These are phyloP conservation scores for Cinnamomum chago DNA, from an alignment of 164 flowering plant genomes.

Conservation along the genomic window DNA sequence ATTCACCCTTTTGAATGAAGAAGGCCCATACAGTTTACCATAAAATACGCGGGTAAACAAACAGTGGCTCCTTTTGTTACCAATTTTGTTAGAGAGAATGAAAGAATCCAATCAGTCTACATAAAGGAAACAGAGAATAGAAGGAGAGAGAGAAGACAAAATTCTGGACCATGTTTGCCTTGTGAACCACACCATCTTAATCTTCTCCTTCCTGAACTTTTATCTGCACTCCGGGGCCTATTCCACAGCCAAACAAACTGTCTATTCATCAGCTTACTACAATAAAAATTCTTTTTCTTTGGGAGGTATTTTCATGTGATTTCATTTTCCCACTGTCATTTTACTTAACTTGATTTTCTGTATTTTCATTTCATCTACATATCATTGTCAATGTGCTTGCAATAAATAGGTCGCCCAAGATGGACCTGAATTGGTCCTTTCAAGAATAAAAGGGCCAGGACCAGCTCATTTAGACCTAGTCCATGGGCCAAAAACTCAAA, in stretches of 20 bases:
- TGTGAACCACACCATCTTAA: not conserved
- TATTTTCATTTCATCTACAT: no score
- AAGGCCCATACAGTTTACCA: constrained; percentile 16
- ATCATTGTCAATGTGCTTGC: no score
- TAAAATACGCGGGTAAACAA: constrained; percentile 22
- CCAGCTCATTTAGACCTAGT: no score
- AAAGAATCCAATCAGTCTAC: constrained; percentile 22
- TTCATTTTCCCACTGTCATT: not conserved
- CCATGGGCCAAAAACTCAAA: no score
- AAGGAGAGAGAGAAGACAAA: constrained; percentile 1
- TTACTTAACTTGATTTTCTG: not conserved
- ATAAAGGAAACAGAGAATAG: not conserved
- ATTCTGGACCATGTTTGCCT: constrained; percentile 3
- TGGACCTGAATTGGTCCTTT: no score
- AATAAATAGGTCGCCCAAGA: no score
- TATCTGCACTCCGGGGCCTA: constrained; percentile 39
- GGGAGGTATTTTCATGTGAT: not conserved
- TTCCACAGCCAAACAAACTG: constrained; percentile 77
- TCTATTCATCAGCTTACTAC: constrained; percentile 31
- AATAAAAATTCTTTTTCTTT: not conserved
- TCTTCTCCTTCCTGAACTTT: constrained; percentile 25
- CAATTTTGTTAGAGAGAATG: constrained; percentile 16
- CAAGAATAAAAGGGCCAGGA: no score
- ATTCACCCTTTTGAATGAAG: not conserved
- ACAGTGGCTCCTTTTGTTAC: constrained; percentile 15